Base-by-base conservation (phyloP, 2,329 filamentous ascomycete species). In the Penicillium decumbens region DNA sequence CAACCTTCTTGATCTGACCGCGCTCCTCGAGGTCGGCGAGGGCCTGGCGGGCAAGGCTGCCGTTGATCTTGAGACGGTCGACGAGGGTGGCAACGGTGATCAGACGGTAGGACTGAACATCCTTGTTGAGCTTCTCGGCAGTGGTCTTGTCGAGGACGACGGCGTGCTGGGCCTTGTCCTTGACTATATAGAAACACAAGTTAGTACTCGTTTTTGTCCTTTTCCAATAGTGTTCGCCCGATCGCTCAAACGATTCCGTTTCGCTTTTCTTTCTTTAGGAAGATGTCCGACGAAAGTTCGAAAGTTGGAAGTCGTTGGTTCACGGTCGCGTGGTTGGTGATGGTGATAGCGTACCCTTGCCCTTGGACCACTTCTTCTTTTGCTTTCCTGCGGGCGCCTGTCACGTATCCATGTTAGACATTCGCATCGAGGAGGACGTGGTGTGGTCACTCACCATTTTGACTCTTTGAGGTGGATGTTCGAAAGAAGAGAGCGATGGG, bases 31-130 rank as follows among this genome's bases (percentile, higher is more conserved):
- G 83, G 73, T 97, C 92, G 73, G 80, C 80, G 65, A 97, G 81
- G 77, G 89, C 92, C 79, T 83, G 80, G 72, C 93, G 86, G 65
- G 93, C 93, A 72, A 98, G 81, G 68, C 89, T 95, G 73, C 93
- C 95, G 82, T 98, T 98, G 83, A 98, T 95, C 90, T 98, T 98
- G 78, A 98, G 85, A 78, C 93, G 86, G 80, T 98, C 93, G 84
- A 98, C 93, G 72, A 98, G 90, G 69, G 89, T 92, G 71, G 93
- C 91, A 71, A 97, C 88, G 74, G 93, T 97, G 80, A 98, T 90
- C 77, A 98, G 90, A 74, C 93, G 90, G 88, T 97, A 98, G 62
- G 93, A 96, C 80, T 97, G 93, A 70, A 98, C 95, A 84, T 98
- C 93, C 84, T 98, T 98, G 84, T 95, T 88, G 77, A 98, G 90